A percentile compares a stretch with the other conserved stretches of the same genome.
Conservation (phyloP, 1,139 yeast species). For the Kluyveromyces sp. region DNA sequence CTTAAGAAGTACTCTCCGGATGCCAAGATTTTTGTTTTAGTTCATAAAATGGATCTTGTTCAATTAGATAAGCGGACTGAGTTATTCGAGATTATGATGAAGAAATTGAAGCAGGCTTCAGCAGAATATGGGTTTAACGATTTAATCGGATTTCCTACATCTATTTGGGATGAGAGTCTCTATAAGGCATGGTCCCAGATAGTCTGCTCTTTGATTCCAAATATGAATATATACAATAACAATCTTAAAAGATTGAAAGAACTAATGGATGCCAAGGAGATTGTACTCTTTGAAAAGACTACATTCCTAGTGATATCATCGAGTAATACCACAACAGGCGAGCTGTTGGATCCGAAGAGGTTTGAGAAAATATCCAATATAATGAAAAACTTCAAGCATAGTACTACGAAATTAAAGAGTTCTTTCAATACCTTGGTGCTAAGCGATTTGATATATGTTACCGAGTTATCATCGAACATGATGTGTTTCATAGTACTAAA, state of each 20-base stretch:
- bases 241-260: constrained; percentile 68
- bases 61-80: constrained; percentile 82
- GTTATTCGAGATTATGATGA: constrained; percentile 76
- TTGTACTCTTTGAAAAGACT: constrained; percentile 85
- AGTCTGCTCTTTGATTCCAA: constrained; percentile 90
- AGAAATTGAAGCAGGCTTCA: constrained; percentile 68
- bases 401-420: constrained; percentile 72
- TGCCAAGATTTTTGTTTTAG: constrained; percentile 82
- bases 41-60: constrained; percentile 95
- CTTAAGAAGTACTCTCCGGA: constrained; percentile 80
- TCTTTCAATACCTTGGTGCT: constrained; percentile 72
- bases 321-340: constrained; percentile 38
- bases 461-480: constrained; percentile 38
- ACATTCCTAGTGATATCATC: constrained; percentile 87
- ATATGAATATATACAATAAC: constrained; percentile 72
- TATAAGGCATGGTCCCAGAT: constrained; percentile 97
- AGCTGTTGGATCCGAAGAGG: constrained; percentile 65
- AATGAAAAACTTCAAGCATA: constrained; percentile 89
- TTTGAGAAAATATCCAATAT: constrained; percentile 92
- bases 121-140: constrained; percentile 64
- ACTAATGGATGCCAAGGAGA: constrained; percentile 80
- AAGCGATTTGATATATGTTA: constrained; percentile 51
- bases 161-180: constrained; percentile 95
- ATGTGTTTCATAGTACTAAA: constrained; percentile 36
- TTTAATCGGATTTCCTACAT: constrained; percentile 86